Evolutionary conservation across 2,329 filamentous ascomycete species (phyloP), one percentile per base, ranked within the genome.

Genomic region (Aphanocladium album): DNA sequence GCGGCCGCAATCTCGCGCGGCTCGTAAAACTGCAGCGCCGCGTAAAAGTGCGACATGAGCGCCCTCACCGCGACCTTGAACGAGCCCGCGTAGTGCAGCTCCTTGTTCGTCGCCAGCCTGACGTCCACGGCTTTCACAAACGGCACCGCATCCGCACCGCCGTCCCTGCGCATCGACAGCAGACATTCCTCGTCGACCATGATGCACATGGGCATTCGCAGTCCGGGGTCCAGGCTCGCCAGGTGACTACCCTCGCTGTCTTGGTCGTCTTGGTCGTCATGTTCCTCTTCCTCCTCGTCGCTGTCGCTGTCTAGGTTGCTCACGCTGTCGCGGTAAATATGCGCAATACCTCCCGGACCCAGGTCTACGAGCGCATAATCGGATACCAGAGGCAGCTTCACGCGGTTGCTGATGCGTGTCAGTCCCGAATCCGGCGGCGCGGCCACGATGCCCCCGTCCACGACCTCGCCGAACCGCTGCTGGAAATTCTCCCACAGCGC

Each of bases 181-280:
- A 56, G 27, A 46, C 53, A 56, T 39, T 56, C 53, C 19, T 56
- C 41, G 19, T 56, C 53, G 17, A 56, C 53, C 53, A 56, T 46
- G 25, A 56, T 27, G n/a, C 53, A 56, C 53, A 56, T 56, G 53
- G 53, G 53, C 53, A 46, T 56, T 25, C 53, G 39, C 27, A 56
- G 27, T 2, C 53, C 53, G 11, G 53, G 53, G n/a, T 56, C 39
- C 39, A 55, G 30, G 39, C 52, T 55, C 16, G 52, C 52, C 25
- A 55, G 21, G 33, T 45, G 52, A 5, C 23, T 37, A 5, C 3
- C 50, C 6, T 53, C 52, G 4, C 43, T 39, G 4, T 9, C 30
- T 9, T 6, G n/a, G 2, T 27, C 35, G 12, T 41, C 35, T 9
- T 21, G 4, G 1, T 7, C n/a, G 5, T 12, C 23, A 6, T 25